Conservation (phyloP, 1,284 basidiomycete genomes). For the Heliocybe sulcata region DNA sequence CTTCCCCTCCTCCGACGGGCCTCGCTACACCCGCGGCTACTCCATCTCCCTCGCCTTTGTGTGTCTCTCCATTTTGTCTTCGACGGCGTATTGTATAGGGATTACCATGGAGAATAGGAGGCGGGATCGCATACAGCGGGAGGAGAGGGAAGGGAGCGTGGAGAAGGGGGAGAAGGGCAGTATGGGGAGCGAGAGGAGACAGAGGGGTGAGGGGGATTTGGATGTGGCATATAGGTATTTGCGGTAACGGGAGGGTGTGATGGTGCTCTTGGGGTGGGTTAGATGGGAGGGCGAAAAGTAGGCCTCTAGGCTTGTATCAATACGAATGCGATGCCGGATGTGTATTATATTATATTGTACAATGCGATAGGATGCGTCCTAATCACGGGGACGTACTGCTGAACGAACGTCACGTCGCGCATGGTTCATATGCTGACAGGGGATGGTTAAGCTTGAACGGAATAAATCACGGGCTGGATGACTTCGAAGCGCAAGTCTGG, state of each 20-base stretch:
- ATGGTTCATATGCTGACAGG: too few species aligned
- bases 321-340: too few species aligned
- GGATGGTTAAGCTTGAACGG: too few species aligned
- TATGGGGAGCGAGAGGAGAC: not conserved
- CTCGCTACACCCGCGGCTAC: constrained; percentile 4
- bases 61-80: not conserved
- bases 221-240: not conserved
- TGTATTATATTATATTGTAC: too few species aligned
- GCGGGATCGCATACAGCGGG: not conserved
- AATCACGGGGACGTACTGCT: too few species aligned
- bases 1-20: constrained; percentile 11
- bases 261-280: too few species aligned
- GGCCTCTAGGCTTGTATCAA: too few species aligned
- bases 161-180: not conserved
- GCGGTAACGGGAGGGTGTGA: not conserved
- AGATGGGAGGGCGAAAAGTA: too few species aligned
- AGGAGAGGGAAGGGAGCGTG: not conserved
- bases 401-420: too few species aligned
- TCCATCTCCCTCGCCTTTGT: not conserved
- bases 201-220: not conserved
- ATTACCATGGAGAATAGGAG: constrained; percentile 28
- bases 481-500: too few species aligned
- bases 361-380: too few species aligned
- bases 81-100: constrained; percentile 27
- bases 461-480: too few species aligned